A percentile compares a stretch with the other conserved stretches of the same genome.
phyloP scores from a whole-genome alignment of 2,329 filamentous ascomycete species.

The Aureobasidium leucospermi region DNA sequence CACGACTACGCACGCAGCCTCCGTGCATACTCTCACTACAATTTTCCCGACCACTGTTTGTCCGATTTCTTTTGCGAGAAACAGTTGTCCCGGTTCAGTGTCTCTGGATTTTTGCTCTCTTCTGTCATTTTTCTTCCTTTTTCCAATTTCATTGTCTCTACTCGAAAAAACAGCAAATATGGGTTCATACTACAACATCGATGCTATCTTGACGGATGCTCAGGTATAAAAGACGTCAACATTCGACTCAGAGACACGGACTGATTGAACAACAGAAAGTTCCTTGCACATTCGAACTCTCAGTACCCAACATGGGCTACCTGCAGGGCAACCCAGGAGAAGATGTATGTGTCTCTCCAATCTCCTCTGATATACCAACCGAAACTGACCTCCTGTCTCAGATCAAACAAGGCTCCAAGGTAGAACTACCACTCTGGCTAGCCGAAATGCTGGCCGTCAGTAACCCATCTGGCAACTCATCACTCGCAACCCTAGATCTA shows the following conservation, averaged over 20 bases:
- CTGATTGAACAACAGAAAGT: slow-evolving; percentile 59
- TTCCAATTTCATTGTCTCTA: background rate
- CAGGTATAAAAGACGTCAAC: slow-evolving; percentile 46
- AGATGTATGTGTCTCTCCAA: slow-evolving; percentile 35
- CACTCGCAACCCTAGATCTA: slow-evolving; percentile 73
- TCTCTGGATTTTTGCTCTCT: background rate
- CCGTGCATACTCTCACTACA: background rate
- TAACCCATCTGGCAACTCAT: slow-evolving; percentile 38
- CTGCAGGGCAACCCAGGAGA: slow-evolving; percentile 73
- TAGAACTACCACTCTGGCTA: slow-evolving; percentile 87
- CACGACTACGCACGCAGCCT: slow-evolving; percentile 12
- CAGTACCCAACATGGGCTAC: slow-evolving; percentile 79
- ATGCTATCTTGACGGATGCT: slow-evolving; percentile 76
- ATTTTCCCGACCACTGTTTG: background rate
- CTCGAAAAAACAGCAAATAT: slow-evolving; percentile 22
- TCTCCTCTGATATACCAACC: background rate
- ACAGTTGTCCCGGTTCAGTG: background rate
- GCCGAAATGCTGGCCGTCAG: slow-evolving; percentile 81
- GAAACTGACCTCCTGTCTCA: slow-evolving; percentile 26
- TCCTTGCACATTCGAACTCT: slow-evolving; percentile 88
- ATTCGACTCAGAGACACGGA: background rate
- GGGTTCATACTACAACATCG: slow-evolving; percentile 73
- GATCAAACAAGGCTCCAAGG: slow-evolving; percentile 71
- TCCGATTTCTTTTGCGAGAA: background rate
- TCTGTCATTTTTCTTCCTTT: background rate